phyloP scores from a whole-genome alignment of 2,329 filamentous ascomycete genomes.

The Calonectria henricotiae region DNA sequence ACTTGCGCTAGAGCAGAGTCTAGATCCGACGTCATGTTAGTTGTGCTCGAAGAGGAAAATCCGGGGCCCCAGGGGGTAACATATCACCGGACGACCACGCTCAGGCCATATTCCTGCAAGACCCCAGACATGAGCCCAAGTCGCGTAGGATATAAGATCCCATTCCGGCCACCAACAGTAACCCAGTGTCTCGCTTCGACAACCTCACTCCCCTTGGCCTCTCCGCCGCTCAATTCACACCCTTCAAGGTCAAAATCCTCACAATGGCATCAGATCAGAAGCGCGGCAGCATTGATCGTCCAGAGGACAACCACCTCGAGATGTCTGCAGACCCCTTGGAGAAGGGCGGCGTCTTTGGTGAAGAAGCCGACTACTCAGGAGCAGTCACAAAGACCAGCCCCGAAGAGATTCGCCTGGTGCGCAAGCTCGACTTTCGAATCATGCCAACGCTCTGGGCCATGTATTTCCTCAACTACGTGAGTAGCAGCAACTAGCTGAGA shows the following conservation, averaged over 20 bases:
- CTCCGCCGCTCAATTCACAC: not conserved
- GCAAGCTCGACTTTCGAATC: constrained; percentile 59
- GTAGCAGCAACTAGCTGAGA: not conserved
- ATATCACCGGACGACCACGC: constrained; percentile 13
- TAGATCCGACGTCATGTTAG: constrained; percentile 26
- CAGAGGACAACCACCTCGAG: constrained; percentile 49
- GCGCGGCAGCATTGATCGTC: constrained; percentile 47
- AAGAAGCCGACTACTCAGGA: constrained; percentile 56
- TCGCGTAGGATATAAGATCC: constrained; percentile 30
- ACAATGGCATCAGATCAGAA: constrained; percentile 42
- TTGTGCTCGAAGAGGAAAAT: constrained; percentile 29
- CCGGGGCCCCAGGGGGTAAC: constrained; percentile 33
- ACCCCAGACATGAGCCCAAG: not conserved
- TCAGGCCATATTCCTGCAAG: constrained; percentile 23
- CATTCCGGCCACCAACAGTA: not conserved
- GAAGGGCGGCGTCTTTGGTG: constrained; percentile 46
- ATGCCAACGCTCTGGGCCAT: constrained; percentile 59
- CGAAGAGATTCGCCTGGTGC: constrained; percentile 58
- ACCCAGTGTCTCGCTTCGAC: not conserved
- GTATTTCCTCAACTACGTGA: constrained; percentile 61
- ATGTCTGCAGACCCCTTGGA: constrained; percentile 43
- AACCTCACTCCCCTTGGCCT: not conserved
- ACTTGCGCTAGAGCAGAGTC: constrained; percentile 13
- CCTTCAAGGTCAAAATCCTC: not conserved
- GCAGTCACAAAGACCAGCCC: constrained; percentile 56